Percentiles rank a stretch among this genome's conserved stretches.
phyloP scores from a whole-genome alignment of 2,329 filamentous ascomycete species.

The Cladophialophora immunda region DNA sequence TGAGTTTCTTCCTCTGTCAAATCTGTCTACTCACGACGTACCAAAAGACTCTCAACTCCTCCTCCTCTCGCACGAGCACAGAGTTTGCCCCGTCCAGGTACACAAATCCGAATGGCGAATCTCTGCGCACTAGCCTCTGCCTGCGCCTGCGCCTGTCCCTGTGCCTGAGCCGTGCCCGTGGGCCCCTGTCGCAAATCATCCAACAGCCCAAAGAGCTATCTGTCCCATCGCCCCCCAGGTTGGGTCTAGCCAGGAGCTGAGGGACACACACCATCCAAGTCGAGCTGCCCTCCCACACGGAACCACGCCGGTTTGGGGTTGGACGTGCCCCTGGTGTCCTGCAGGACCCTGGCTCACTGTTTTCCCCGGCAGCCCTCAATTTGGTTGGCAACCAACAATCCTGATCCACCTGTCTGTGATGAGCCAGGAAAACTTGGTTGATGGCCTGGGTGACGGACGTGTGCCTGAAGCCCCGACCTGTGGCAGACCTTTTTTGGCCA shows the following conservation, averaged over 20 bases:
- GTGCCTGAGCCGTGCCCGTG: not conserved
- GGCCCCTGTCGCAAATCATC: constrained; percentile 6
- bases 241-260: constrained; percentile 29
- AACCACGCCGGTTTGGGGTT: constrained; percentile 10
- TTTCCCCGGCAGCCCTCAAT: constrained; percentile 15
- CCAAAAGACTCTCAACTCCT: not conserved
- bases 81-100: not conserved
- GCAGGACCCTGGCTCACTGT: constrained; percentile 14
- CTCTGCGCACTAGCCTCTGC: not conserved
- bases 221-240: constrained; percentile 3
- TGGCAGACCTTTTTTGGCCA: not conserved
- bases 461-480: constrained; percentile 5
- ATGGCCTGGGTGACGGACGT: constrained; percentile 3
- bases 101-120: not conserved
- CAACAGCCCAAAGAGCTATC: not conserved
- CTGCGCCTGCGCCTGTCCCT: constrained; percentile 1
- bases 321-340: constrained; percentile 23
- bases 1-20: not conserved
- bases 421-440: constrained; percentile 17
- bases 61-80: not conserved
- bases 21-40: not conserved
- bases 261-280: not conserved
- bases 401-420: constrained; percentile 23
- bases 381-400: constrained; percentile 5
- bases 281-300: constrained; percentile 8